phyloP scores from a whole-genome alignment of 208 protist genomes.

The Leishmania guyanensis region DNA sequence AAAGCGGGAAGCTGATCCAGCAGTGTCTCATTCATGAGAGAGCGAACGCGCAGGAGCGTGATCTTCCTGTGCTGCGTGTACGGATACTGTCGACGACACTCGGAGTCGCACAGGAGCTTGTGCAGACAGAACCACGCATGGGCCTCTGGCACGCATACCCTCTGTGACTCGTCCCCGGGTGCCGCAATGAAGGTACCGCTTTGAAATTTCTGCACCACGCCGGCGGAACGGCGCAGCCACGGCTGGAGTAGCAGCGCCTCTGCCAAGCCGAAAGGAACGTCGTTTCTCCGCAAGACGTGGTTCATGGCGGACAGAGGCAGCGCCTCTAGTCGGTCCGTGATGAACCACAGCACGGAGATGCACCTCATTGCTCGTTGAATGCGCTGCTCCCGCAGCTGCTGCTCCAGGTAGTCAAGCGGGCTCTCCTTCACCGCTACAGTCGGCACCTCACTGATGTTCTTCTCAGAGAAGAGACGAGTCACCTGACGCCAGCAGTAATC shows the following conservation, averaged over 20 bases:
- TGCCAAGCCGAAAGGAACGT: conserved; percentile 80
- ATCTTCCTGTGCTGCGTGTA: conserved; percentile 89
- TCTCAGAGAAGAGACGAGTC: conserved; percentile 68
- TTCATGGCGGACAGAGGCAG: conserved; percentile 82
- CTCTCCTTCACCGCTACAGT: conserved; percentile 9
- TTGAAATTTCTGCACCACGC: conserved; percentile 61
- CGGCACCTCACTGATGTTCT: conserved; percentile 28
- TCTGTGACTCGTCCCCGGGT: conserved; percentile 55
- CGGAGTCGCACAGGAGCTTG: conserved; percentile 82
- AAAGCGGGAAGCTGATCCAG: conserved; percentile 91
- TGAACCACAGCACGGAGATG: conserved; percentile 90
- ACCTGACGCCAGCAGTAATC: conserved; percentile 92
- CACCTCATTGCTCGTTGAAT: conserved; percentile 73
- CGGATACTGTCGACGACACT: conserved; percentile 77
- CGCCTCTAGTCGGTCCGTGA: conserved; percentile 76
- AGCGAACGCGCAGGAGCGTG: conserved; percentile 65
- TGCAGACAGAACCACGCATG: conserved; percentile 92
- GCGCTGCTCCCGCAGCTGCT: conserved; percentile 47
- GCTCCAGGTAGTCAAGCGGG: conserved; percentile 32
- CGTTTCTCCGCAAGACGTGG: conserved; percentile 78
- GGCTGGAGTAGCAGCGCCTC: conserved; percentile 79
- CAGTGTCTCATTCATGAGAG: conserved; percentile 86
- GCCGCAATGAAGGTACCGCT: conserved; percentile 66
- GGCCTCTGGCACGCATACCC: conserved; percentile 84
- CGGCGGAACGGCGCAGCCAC: conserved; percentile 69